Percentiles rank a stretch among this genome's conserved stretches.
Evolutionary conservation across 2,329 filamentous ascomycete genomes (phyloP).

Genomic region (Ophiostoma pallidulum): DNA sequence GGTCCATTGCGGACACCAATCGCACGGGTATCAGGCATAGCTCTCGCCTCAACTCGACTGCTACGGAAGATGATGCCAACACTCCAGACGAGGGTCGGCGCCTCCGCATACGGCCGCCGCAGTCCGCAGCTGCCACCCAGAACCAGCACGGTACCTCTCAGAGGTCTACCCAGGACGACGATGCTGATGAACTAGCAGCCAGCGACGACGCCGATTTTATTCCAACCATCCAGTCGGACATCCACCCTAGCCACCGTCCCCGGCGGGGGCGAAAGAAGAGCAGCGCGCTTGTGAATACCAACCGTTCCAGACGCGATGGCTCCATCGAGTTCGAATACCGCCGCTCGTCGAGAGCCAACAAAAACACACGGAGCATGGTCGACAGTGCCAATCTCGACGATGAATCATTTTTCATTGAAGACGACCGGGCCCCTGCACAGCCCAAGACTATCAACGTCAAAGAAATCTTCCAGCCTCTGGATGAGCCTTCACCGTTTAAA

Average conservation of each 20-base stretch:
- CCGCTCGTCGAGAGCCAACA: slow-evolving; percentile 39
- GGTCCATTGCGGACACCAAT: neutral
- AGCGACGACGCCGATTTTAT: slow-evolving; percentile 21
- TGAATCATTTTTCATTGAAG: slow-evolving; percentile 42
- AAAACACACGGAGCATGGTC: slow-evolving; percentile 34
- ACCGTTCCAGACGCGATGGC: slow-evolving; percentile 13
- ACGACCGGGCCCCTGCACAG: slow-evolving; percentile 33
- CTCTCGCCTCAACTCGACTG: slow-evolving; percentile 9
- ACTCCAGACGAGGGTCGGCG: neutral
- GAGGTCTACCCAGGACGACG: slow-evolving; percentile 12
- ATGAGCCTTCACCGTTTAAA: slow-evolving; percentile 54
- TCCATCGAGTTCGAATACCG: slow-evolving; percentile 45
- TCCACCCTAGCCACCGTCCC: slow-evolving; percentile 12
- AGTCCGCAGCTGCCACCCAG: neutral
- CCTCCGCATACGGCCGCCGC: slow-evolving; percentile 5
- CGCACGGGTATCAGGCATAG: slow-evolving; percentile 7
- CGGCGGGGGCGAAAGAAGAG: slow-evolving; percentile 13
- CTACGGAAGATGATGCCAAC: neutral
- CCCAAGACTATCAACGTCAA: slow-evolving; percentile 55
- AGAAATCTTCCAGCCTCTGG: slow-evolving; percentile 61
- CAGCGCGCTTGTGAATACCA: neutral
- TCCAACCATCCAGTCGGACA: slow-evolving; percentile 22
- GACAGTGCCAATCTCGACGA: slow-evolving; percentile 51
- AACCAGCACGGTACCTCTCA: neutral
- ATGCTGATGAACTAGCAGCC: slow-evolving; percentile 23